Percentiles rank a stretch among this genome's conserved stretches.
These are phyloP conservation scores for Curvularia spicifera DNA, from an alignment of 2,329 filamentous ascomycete species.

Conservation along the genomic window DNA sequence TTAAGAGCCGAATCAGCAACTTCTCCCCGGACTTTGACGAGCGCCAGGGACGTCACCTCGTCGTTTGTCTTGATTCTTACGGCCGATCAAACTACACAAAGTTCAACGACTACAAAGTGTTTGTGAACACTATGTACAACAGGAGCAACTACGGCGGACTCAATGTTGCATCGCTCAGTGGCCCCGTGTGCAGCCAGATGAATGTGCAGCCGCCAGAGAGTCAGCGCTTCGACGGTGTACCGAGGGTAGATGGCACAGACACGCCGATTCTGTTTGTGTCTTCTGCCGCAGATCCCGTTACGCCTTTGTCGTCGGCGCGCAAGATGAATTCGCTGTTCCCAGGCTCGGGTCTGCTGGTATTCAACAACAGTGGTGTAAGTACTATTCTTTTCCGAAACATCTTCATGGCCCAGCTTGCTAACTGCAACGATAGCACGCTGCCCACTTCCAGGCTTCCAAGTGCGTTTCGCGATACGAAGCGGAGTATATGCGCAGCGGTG, in stretches of 20 bases:
- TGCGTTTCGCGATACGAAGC: slow-evolving; percentile 22
- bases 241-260: slow-evolving; percentile 9
- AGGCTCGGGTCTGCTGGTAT: slow-evolving; percentile 51
- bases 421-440: slow-evolving; percentile 11
- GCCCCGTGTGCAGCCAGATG: slow-evolving; percentile 23
- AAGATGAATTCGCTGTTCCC: slow-evolving; percentile 44
- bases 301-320: slow-evolving; percentile 54
- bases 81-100: not conserved
- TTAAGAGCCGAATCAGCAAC: slow-evolving; percentile 10
- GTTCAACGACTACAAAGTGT: not conserved
- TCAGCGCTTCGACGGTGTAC: slow-evolving; percentile 27
- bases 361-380: slow-evolving; percentile 39
- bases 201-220: slow-evolving; percentile 24
- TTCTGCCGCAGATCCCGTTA: slow-evolving; percentile 59
- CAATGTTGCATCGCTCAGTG: slow-evolving; percentile 11
- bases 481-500: slow-evolving; percentile 23
- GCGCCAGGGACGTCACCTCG: not conserved
- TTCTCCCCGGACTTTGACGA: slow-evolving; percentile 2
- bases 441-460: slow-evolving; percentile 18
- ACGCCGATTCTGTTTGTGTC: slow-evolving; percentile 23
- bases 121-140: slow-evolving; percentile 7
- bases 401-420: not conserved
- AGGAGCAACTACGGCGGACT: slow-evolving; percentile 17
- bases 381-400: not conserved
- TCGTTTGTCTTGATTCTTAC: slow-evolving; percentile 1